phyloP scores from a whole-genome alignment of 352 stramenopile species.

The Phytophthora syringae region DNA sequence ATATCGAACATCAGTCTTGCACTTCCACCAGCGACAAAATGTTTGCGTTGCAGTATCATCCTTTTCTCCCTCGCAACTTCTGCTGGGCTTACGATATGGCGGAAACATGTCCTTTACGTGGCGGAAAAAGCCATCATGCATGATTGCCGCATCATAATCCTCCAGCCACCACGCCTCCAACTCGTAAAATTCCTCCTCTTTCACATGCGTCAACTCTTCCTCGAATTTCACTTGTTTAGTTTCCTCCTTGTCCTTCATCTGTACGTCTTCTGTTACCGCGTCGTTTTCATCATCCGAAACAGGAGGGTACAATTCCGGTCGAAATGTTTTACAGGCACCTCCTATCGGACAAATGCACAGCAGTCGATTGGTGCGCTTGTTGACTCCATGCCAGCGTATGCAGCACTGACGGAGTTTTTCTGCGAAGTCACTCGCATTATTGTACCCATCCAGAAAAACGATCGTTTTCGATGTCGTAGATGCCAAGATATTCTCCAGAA shows the following conservation, averaged over 20 bases:
- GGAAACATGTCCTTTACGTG: not conserved
- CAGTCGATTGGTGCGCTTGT: not conserved
- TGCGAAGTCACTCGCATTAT: not conserved
- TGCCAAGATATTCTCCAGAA: not conserved
- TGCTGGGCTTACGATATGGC: not conserved
- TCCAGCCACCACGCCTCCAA: slow-evolving; percentile 1
- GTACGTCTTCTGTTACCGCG: not conserved
- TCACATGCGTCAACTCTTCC: not conserved
- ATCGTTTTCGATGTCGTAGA: not conserved
- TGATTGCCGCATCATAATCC: not conserved
- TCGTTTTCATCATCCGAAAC: not conserved
- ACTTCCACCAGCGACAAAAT: slow-evolving; percentile 3
- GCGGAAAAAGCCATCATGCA: slow-evolving; percentile 2
- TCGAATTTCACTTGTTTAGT: not conserved
- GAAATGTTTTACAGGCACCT: not conserved
- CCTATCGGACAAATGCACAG: slow-evolving; percentile 10
- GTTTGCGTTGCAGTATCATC: slow-evolving; percentile 1
- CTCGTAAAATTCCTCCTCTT: not conserved
- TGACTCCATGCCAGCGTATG: not conserved
- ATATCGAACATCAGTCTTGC: slow-evolving; percentile 10
- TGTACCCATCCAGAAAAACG: not conserved
- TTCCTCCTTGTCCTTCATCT: not conserved
- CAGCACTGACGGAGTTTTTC: not conserved
- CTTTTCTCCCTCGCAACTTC: not conserved
- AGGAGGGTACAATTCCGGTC: not conserved